A percentile compares a stretch with the other conserved stretches of the same genome.
Evolutionary conservation across 2,329 filamentous ascomycete genomes (phyloP).

Genomic region (Colletotrichum gigasporum): DNA sequence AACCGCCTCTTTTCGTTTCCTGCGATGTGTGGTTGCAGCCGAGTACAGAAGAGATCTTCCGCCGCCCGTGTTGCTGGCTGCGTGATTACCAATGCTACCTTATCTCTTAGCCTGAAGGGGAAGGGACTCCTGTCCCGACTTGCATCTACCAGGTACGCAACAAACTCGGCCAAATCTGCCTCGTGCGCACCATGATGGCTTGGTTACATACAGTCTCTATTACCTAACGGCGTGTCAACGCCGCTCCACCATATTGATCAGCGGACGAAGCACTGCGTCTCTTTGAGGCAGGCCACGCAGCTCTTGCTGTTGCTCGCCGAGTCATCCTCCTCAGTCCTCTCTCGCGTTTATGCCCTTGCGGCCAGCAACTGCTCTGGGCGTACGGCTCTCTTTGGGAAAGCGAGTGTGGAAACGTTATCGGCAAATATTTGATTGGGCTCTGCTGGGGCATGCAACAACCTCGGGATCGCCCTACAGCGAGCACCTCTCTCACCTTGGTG

Average conservation of each 20-base stretch:
- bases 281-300: not conserved
- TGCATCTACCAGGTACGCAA: not conserved
- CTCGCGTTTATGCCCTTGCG: not conserved
- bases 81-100: constrained; percentile 18
- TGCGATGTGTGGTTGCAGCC: constrained; percentile 6
- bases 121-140: not conserved
- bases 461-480: constrained; percentile 5
- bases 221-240: constrained; percentile 1
- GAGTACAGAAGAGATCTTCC: constrained; percentile 19
- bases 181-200: not conserved
- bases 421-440: constrained; percentile 26
- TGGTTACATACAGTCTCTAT: not conserved
- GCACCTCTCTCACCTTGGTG: not conserved
- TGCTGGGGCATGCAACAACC: constrained; percentile 3
- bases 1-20: not conserved
- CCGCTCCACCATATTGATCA: constrained; percentile 5
- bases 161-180: constrained; percentile 5
- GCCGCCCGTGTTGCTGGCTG: constrained; percentile 5
- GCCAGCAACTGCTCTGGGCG: not conserved
- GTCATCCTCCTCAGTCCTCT: not conserved
- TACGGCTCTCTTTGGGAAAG: not conserved
- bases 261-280: constrained; percentile 6
- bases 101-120: constrained; percentile 10
- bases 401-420: constrained; percentile 12
- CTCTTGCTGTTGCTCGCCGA: not conserved